A percentile compares a stretch with the other conserved stretches of the same genome.
phyloP scores from a whole-genome alignment of 1,284 basidiomycete species.

The Sutorius eximius region DNA sequence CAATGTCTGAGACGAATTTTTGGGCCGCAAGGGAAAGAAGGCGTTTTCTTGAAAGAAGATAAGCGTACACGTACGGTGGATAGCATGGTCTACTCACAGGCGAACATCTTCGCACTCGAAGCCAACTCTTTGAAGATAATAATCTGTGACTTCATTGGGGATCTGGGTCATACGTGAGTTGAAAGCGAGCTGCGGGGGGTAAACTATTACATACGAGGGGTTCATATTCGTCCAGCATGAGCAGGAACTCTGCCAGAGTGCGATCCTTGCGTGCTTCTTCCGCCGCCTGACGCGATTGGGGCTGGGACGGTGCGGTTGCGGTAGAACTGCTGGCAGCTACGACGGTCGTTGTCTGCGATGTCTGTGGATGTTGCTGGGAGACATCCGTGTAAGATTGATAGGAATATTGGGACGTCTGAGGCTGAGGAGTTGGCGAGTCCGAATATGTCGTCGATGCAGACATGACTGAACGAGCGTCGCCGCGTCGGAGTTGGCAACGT shows the following conservation, averaged over 20 bases:
- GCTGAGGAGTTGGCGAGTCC: slow-evolving; percentile 34
- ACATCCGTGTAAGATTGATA: slow-evolving; percentile 26
- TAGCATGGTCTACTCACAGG: slow-evolving; percentile 54
- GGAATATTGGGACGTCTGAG: slow-evolving; percentile 26
- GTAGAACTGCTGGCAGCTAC: slow-evolving; percentile 15
- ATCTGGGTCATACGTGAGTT: slow-evolving; percentile 57
- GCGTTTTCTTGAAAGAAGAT: slow-evolving; percentile 66
- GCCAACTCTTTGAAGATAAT: slow-evolving; percentile 94
- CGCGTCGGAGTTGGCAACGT: slow-evolving; percentile 28
- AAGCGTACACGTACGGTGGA: slow-evolving; percentile 1
- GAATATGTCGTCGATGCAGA: slow-evolving; percentile 32
- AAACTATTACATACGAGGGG: slow-evolving; percentile 68
- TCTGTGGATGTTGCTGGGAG: slow-evolving; percentile 20
- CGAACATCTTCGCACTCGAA: slow-evolving; percentile 95
- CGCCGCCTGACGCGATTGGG: slow-evolving; percentile 64
- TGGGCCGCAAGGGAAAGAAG: slow-evolving; percentile 94
- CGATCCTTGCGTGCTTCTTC: slow-evolving; percentile 88
- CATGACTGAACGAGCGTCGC: slow-evolving; percentile 27
- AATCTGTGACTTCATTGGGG: slow-evolving; percentile 97
- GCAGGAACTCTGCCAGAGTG: slow-evolving; percentile 90
- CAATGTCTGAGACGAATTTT: slow-evolving; percentile 97
- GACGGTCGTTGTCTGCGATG: slow-evolving; percentile 19
- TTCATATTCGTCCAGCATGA: slow-evolving; percentile 96
- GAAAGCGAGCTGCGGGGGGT: not conserved
- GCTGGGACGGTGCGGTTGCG: slow-evolving; percentile 24